Evolutionary conservation across 768 basidiomycete genomes (phyloP).

Genomic region (Lactifluus echinatus): DNA sequence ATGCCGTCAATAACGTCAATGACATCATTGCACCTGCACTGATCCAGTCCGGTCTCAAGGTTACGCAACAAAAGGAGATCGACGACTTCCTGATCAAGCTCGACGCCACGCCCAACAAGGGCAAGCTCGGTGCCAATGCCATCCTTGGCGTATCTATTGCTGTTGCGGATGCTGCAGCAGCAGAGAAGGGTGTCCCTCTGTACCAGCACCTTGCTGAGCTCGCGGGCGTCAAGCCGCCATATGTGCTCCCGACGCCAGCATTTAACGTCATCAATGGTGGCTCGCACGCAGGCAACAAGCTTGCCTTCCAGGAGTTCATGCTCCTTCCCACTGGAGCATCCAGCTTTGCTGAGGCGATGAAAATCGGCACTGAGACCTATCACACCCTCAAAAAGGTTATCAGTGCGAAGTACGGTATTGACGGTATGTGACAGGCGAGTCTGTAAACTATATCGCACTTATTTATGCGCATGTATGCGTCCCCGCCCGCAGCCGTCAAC

Average conservation of each 20-base stretch:
- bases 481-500: slow-evolving; percentile 68
- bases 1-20: slow-evolving; percentile 94
- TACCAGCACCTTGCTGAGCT: slow-evolving; percentile 96
- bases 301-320: slow-evolving; percentile 99
- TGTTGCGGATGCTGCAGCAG: slow-evolving; percentile 86
- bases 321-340: slow-evolving; percentile 89
- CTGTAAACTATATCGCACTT: slow-evolving; percentile 10
- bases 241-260: slow-evolving; percentile 82
- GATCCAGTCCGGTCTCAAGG: slow-evolving; percentile 73
- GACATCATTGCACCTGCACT: slow-evolving; percentile 80
- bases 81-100: slow-evolving; percentile 98
- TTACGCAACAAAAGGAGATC: slow-evolving; percentile 89
- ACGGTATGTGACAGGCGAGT: slow-evolving; percentile 48
- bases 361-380: slow-evolving; percentile 97
- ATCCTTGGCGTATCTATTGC: slow-evolving; percentile 98
- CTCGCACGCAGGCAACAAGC: slow-evolving; percentile 98
- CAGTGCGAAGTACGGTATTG: slow-evolving; percentile 97
- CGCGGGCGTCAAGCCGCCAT: slow-evolving; percentile 91
- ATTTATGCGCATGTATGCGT: slow-evolving; percentile 13
- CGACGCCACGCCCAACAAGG: slow-evolving; percentile 97
- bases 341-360: slow-evolving; percentile 94
- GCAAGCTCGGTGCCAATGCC: slow-evolving; percentile 97
- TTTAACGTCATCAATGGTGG: slow-evolving; percentile 99
- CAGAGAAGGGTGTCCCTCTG: slow-evolving; percentile 89
- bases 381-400: slow-evolving; percentile 99